Percentiles rank a stretch among this genome's conserved stretches.
Conservation (phyloP, 441 rosid genomes). For the Cnidoscolus chayamansa region DNA sequence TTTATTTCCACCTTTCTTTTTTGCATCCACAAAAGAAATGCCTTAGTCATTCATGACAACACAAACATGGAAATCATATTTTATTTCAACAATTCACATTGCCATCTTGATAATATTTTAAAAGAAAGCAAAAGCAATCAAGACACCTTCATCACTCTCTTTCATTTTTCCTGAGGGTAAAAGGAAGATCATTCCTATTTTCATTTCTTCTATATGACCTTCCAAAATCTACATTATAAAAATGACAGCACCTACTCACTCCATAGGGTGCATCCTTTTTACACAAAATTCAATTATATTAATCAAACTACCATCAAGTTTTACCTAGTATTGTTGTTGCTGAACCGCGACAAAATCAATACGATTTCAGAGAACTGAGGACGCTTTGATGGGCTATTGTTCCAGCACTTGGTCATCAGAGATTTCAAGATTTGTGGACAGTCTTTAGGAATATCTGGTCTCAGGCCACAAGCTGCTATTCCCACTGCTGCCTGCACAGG, state of each 20-base stretch:
- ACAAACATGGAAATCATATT: neutral
- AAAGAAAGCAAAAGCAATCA: neutral
- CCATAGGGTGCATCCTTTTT: constrained; percentile 8
- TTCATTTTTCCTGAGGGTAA: neutral
- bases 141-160: neutral
- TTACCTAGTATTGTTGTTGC: constrained; percentile 38
- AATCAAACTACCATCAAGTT: constrained; percentile 28
- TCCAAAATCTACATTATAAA: constrained; percentile 24
- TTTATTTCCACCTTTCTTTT: neutral
- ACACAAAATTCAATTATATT: constrained; percentile 14
- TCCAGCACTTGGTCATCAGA: constrained; percentile 88
- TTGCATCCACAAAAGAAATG: neutral
- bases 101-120: neutral
- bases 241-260: constrained; percentile 6
- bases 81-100: constrained; percentile 17
- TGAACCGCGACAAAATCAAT: constrained; percentile 42
- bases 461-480: constrained; percentile 87
- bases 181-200: constrained; percentile 15
- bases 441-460: constrained; percentile 93
- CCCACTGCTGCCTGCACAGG: constrained; percentile 98
- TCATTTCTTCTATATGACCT: constrained; percentile 27
- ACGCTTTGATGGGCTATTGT: constrained; percentile 69
- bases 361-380: constrained; percentile 69
- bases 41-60: constrained; percentile 7
- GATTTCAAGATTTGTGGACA: constrained; percentile 67